phyloP scores from a whole-genome alignment of 352 stramenopile species.

The Thraustochytrium striatum region DNA sequence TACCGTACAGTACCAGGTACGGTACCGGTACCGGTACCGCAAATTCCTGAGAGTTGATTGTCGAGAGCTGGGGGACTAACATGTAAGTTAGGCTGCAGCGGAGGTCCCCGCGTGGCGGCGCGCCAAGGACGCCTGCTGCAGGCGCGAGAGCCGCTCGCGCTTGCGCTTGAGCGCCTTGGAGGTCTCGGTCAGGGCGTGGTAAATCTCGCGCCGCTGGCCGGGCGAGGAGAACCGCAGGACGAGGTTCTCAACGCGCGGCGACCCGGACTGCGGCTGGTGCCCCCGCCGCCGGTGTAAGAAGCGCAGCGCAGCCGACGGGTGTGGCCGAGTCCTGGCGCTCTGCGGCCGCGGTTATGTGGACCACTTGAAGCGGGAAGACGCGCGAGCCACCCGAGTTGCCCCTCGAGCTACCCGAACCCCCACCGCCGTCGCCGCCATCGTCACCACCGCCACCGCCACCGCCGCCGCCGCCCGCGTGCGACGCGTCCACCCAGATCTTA shows the following conservation, averaged over 20 bases:
- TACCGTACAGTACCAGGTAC: no score
- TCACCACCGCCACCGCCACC: no score
- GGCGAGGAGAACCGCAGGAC: conserved; percentile 16
- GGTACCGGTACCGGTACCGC: no score
- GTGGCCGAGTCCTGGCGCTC: not conserved
- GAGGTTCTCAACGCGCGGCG: conserved; percentile 19
- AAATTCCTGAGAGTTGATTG: no score
- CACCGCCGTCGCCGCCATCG: no score
- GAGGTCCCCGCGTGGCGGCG: no score
- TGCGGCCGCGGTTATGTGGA: conserved; percentile 17
- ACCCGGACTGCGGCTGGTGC: not conserved
- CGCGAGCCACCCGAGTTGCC: no score
- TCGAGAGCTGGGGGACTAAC: no score
- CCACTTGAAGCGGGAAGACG: conserved; percentile 32
- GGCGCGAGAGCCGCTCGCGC: conserved; percentile 15
- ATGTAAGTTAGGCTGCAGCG: no score
- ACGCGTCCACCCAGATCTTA: conserved; percentile 44
- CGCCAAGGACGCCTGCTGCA: no score
- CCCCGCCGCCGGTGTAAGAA: conserved; percentile 10
- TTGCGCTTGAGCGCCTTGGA: conserved; percentile 31
- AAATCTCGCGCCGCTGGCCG: conserved; percentile 17
- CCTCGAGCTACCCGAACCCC: no score
- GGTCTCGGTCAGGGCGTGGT: conserved; percentile 8
- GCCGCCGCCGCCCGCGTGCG: not conserved
- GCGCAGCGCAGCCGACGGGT: conserved; percentile 2